Conservation (phyloP, 1,284 basidiomycete species). For the Agaricales sp. region DNA sequence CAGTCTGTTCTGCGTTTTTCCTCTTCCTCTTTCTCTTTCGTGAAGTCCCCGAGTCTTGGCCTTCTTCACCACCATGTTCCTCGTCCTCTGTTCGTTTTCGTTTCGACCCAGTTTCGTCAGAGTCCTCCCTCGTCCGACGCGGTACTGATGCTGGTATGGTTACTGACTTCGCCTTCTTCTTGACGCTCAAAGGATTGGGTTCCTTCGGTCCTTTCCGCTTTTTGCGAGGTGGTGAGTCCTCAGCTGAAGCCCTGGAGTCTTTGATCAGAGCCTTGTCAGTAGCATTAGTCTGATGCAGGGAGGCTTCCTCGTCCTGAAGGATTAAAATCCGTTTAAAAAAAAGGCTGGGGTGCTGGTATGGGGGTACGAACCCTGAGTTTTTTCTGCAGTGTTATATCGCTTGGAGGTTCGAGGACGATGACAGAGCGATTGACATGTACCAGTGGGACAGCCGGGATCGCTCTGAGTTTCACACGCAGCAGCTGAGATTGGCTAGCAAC, state of each 20-base stretch:
- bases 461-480: constrained; percentile 55
- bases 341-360: constrained; percentile 3
- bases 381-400: constrained; percentile 57
- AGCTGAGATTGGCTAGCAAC: constrained; percentile 71
- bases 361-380: constrained; percentile 50
- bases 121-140: background rate
- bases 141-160: no score
- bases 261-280: constrained; percentile 22
- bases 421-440: constrained; percentile 86
- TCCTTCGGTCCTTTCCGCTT: constrained; percentile 70
- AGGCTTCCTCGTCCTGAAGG: constrained; percentile 43
- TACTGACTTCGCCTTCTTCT: constrained; percentile 91
- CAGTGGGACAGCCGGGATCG: constrained; percentile 75
- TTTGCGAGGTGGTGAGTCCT: constrained; percentile 21
- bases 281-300: constrained; percentile 32
- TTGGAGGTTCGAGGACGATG: constrained; percentile 83
- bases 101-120: constrained; percentile 16
- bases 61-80: background rate
- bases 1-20: constrained; percentile 14
- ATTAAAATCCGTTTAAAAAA: constrained; percentile 4
- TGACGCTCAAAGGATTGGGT: constrained; percentile 89
- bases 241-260: background rate
- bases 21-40: constrained; percentile 26
- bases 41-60: constrained; percentile 6
- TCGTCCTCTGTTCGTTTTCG: constrained; percentile 10